Evolutionary conservation across 2,329 filamentous ascomycete genomes (phyloP).

Genomic region (Alternaria angustiovoidea): DNA sequence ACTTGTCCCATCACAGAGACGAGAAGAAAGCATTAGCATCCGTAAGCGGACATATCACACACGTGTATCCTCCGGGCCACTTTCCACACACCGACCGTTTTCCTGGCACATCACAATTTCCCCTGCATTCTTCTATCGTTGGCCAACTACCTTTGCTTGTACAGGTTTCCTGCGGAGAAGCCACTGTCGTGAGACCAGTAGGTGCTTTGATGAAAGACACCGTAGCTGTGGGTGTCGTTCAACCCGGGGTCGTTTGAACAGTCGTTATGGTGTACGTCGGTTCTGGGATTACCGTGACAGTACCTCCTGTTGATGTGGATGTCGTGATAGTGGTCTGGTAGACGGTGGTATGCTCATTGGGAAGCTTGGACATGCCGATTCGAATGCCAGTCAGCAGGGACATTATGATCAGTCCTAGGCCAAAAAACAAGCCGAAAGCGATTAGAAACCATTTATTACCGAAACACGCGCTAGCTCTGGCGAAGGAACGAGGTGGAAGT

Average conservation of each 20-base stretch:
- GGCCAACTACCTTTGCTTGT: not conserved
- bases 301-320: not conserved
- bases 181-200: not conserved
- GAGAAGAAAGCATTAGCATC: not conserved
- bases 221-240: not conserved
- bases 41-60: not conserved
- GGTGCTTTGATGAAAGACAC: not conserved
- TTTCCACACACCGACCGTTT: not conserved
- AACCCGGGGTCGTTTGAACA: not conserved
- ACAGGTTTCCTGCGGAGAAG: not conserved
- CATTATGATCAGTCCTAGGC: not conserved
- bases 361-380: not conserved
- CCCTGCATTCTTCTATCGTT: not conserved
- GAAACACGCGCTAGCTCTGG: not conserved
- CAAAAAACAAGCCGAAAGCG: not conserved
- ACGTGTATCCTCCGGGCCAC: not conserved
- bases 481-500: not conserved
- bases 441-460: not conserved
- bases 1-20: not conserved
- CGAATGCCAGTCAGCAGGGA: not conserved
- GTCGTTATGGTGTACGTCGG: not conserved
- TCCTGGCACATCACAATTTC: not conserved
- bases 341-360: accelerated
- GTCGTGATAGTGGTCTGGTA: not conserved
- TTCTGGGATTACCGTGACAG: not conserved